Percentiles rank a stretch among this genome's conserved stretches.
phyloP scores from a whole-genome alignment of 768 basidiomycete genomes.

The Psilocybe azurescens region DNA sequence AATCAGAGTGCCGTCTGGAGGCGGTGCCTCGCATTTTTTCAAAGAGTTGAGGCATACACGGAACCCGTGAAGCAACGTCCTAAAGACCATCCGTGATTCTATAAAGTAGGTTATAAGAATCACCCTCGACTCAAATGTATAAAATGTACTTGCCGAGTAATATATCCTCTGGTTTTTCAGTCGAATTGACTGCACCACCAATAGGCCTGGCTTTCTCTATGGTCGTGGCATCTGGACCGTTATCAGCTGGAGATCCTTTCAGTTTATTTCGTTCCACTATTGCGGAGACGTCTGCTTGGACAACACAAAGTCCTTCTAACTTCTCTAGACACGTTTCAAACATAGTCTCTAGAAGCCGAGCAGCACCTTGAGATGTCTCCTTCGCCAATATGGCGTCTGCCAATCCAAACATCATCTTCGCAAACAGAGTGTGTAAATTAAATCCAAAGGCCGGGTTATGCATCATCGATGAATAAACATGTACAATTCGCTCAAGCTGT shows the following conservation, averaged over 20 bases:
- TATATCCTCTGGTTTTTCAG: constrained; percentile 84
- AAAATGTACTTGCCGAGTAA: constrained; percentile 63
- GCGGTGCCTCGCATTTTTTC: constrained; percentile 78
- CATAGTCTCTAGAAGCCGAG: constrained; percentile 72
- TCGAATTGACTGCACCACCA: constrained; percentile 73
- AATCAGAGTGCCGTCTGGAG: constrained; percentile 86
- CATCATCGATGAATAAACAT: constrained; percentile 85
- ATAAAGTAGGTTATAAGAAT: constrained; percentile 14
- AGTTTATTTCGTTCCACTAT: constrained; percentile 49
- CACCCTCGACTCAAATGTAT: neutral
- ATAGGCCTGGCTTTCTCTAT: constrained; percentile 91
- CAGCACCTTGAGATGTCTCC: constrained; percentile 71
- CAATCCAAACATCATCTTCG: constrained; percentile 91
- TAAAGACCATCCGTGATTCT: constrained; percentile 89
- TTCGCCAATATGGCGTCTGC: constrained; percentile 83
- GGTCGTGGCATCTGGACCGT: constrained; percentile 56
- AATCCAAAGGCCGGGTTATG: constrained; percentile 86
- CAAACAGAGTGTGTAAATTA: constrained; percentile 86
- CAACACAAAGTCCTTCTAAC: constrained; percentile 76
- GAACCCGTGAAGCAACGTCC: constrained; percentile 88
- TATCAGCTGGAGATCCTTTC: constrained; percentile 35
- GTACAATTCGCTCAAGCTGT: constrained; percentile 80
- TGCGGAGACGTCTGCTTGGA: constrained; percentile 59
- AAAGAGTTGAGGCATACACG: constrained; percentile 78
- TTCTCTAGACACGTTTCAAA: constrained; percentile 87